Evolutionary conservation across 352 stramenopile species (phyloP).

Genomic region (Phytophthora capsici): DNA sequence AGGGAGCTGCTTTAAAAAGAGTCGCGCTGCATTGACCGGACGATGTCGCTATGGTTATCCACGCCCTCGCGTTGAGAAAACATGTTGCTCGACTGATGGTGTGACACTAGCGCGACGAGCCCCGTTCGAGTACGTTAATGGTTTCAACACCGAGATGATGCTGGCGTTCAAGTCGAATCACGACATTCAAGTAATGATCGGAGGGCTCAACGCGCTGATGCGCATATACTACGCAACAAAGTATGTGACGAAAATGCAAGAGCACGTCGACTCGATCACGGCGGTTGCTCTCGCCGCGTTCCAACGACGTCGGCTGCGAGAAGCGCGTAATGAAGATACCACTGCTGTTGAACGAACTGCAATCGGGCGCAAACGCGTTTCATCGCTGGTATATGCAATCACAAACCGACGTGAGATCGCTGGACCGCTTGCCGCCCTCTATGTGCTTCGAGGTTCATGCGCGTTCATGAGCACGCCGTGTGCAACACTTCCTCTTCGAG

Average conservation of each 20-base stretch:
- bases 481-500: background rate
- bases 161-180: background rate
- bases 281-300: background rate
- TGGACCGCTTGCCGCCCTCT: background rate
- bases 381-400: too few relatives aligned
- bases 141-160: background rate
- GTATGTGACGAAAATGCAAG: slow-evolving; percentile 1
- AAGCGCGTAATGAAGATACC: background rate
- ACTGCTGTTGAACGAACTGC: background rate
- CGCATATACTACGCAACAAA: background rate
- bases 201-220: background rate
- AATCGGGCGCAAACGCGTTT: background rate
- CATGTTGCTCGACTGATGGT: background rate
- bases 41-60: background rate
- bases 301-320: background rate
- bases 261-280: background rate
- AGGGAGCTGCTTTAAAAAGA: background rate
- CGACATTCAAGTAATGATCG: background rate
- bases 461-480: background rate
- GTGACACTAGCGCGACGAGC: background rate
- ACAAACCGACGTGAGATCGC: too few relatives aligned
- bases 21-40: background rate
- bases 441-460: background rate
- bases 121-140: background rate
- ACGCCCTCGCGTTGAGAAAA: background rate